These are phyloP conservation scores for Thielaviopsis musarum DNA, from an alignment of 2,329 filamentous ascomycete genomes.

Conservation along the genomic window DNA sequence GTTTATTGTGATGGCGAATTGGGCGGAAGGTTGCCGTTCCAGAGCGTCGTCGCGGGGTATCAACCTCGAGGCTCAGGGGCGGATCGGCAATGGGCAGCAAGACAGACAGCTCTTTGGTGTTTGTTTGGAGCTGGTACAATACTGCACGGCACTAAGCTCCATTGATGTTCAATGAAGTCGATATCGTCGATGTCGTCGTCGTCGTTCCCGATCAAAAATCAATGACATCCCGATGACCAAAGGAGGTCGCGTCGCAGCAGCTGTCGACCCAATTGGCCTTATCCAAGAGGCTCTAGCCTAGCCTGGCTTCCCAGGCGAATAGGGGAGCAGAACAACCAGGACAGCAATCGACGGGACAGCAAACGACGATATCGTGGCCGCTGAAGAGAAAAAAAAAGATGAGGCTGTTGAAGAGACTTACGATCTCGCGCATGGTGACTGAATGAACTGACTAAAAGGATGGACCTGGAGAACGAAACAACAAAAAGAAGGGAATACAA, in stretches of 20 bases:
- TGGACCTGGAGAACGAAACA: constrained; percentile 15
- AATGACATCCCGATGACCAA: neutral
- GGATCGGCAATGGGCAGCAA: neutral
- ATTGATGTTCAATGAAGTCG: neutral
- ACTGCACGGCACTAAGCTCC: neutral
- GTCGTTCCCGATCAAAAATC: neutral
- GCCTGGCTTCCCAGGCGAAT: neutral
- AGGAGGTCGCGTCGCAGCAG: neutral
- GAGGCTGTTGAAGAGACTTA: constrained; percentile 25
- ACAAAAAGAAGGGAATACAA: constrained; percentile 13
- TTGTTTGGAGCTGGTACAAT: neutral
- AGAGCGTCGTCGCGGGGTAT: neutral
- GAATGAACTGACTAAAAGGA: constrained; percentile 16
- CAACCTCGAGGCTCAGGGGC: neutral
- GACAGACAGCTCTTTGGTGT: neutral
- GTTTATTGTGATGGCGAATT: neutral
- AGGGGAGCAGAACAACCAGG: neutral
- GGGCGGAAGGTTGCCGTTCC: neutral
- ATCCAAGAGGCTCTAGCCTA: neutral
- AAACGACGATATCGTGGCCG: constrained; percentile 14
- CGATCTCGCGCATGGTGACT: constrained; percentile 51
- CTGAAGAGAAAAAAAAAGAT: constrained; percentile 13
- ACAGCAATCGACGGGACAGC: neutral
- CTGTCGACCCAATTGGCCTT: constrained; percentile 7
- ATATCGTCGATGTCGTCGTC: neutral